Conservation (phyloP, 495 filamentous ascomycete species). For the Daldinia loculata region DNA sequence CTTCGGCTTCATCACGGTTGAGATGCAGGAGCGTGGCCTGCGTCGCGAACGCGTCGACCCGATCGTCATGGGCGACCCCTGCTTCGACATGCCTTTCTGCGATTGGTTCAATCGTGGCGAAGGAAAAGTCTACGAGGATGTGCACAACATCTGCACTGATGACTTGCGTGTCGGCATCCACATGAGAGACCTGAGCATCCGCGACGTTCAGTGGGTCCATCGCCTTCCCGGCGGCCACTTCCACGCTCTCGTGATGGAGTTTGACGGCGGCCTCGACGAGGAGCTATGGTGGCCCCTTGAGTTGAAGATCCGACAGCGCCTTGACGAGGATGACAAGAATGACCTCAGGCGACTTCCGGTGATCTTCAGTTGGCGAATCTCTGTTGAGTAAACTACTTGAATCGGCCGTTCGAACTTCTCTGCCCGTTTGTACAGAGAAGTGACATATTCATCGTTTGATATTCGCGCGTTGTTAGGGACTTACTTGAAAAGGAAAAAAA, state of each 20-base stretch:
- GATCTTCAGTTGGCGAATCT: background rate
- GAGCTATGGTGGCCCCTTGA: background rate
- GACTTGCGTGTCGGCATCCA: background rate
- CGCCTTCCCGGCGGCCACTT: background rate
- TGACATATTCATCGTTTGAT: background rate
- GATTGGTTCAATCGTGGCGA: background rate
- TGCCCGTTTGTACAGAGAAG: background rate
- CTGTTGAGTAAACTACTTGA: background rate
- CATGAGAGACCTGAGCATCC: background rate
- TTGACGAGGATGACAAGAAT: background rate
- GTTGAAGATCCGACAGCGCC: background rate
- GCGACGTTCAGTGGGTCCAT: conserved; percentile 1
- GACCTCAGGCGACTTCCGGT: background rate
- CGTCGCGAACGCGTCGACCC: background rate
- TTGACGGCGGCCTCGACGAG: conserved; percentile 2
- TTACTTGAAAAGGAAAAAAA: background rate
- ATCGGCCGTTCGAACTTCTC: background rate
- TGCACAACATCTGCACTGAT: background rate
- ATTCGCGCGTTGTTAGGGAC: background rate
- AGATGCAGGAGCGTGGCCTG: conserved; percentile 4
- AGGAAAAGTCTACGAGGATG: background rate
- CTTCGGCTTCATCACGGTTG: background rate
- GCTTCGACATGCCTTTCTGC: background rate
- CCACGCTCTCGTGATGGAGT: background rate
- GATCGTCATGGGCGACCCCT: background rate